Conservation (phyloP, 768 basidiomycete genomes). For the Naematelia encephala region DNA sequence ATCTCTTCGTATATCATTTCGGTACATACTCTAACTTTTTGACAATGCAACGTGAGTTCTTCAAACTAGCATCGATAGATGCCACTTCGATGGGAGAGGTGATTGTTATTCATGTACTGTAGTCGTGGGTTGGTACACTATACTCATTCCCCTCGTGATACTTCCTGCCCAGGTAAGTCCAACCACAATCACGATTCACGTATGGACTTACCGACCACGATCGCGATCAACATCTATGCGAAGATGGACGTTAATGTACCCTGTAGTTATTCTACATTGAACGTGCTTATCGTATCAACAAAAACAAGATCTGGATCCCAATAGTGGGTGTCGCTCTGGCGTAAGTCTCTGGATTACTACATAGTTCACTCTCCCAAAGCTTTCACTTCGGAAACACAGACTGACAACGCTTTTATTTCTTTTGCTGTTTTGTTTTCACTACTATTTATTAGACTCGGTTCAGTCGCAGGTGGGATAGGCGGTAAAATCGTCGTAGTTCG, state of each 20-base stretch:
- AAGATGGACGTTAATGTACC: not conserved
- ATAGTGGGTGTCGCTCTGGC: not conserved
- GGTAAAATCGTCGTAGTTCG: not conserved
- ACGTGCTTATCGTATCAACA: slow-evolving; percentile 8
- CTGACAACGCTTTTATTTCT: too few species aligned
- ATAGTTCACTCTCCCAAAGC: too few species aligned
- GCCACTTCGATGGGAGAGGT: too few species aligned
- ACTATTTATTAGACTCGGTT: not conserved
- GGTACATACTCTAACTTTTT: slow-evolving; percentile 3
- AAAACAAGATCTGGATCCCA: slow-evolving; percentile 7
- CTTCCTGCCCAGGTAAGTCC: not conserved
- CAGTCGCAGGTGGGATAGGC: not conserved
- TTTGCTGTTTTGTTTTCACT: too few species aligned
- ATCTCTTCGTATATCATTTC: slow-evolving; percentile 5
- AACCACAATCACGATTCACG: too few species aligned
- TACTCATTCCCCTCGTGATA: not conserved
- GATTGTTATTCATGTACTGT: not conserved
- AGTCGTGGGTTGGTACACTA: not conserved
- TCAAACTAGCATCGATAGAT: too few species aligned
- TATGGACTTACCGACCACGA: too few species aligned
- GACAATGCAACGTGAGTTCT: not conserved
- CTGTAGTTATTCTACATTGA: slow-evolving; percentile 5
- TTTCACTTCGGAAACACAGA: not conserved
- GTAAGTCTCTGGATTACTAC: not conserved
- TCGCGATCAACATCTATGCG: too few species aligned